Percentiles rank a stretch among this genome's conserved stretches.
phyloP scores from a whole-genome alignment of 345 rosid species.

The Rhodamnia argentea region DNA sequence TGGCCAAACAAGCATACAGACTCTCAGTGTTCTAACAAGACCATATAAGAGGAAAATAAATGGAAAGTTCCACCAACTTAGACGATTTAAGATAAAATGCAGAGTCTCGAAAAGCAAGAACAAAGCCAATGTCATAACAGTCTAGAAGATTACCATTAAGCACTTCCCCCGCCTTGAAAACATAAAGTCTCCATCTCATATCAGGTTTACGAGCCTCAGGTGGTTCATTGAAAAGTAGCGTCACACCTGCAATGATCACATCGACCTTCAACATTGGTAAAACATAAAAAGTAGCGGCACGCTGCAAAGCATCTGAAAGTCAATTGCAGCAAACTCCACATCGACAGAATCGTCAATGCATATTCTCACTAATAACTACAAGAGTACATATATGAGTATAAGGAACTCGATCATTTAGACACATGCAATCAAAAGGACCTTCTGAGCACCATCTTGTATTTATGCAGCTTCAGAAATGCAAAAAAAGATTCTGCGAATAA shows the following conservation, averaged over 20 bases:
- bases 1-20: neutral
- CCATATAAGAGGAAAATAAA: neutral
- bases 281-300: neutral
- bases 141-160: slow-evolving; percentile 41
- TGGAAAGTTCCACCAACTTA: neutral
- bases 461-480: neutral
- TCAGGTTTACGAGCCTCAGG: slow-evolving; percentile 86
- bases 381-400: neutral
- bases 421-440: neutral
- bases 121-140: neutral
- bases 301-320: neutral
- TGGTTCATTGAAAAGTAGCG: slow-evolving; percentile 83
- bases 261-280: neutral
- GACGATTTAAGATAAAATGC: neutral
- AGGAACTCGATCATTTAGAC: neutral
- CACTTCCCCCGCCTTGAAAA: slow-evolving; percentile 80
- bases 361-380: neutral
- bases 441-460: neutral
- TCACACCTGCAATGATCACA: slow-evolving; percentile 42
- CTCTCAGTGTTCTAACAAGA: neutral
- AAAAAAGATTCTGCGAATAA: neutral
- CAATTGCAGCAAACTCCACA: neutral
- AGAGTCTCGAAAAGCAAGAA: neutral
- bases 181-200: slow-evolving; percentile 86
- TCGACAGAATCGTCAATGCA: neutral